phyloP scores from a whole-genome alignment of 2,329 filamentous ascomycete genomes.

The Myriosclerotinia curreyana region DNA sequence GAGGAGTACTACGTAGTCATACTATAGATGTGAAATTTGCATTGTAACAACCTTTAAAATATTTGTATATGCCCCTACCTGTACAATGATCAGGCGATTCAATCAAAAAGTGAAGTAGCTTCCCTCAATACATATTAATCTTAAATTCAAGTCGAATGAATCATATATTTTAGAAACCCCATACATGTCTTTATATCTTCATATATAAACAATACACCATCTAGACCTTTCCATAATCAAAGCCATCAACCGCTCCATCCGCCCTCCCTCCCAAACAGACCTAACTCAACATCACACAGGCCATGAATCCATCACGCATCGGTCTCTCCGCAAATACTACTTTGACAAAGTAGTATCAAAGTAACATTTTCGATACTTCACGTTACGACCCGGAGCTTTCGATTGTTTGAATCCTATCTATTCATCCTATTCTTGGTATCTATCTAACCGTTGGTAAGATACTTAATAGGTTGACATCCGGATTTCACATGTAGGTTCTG shows the following conservation, averaged over 20 bases:
- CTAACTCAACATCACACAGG: background rate
- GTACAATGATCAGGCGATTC: no score
- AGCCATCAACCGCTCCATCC: background rate
- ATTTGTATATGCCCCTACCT: no score
- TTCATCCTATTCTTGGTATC: background rate
- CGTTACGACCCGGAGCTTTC: background rate
- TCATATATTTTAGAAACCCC: no score
- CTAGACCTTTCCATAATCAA: background rate
- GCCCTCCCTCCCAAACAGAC: background rate
- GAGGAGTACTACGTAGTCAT: background rate
- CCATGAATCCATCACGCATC: background rate
- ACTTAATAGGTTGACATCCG: background rate
- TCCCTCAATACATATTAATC: no score
- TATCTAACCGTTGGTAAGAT: background rate
- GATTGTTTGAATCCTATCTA: background rate
- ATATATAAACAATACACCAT: background rate
- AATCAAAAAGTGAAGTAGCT: no score
- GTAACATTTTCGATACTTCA: background rate
- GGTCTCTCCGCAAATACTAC: constrained; percentile 1
- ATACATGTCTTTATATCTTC: background rate
- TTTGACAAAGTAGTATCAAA: background rate
- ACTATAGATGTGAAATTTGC: background rate
- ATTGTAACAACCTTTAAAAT: background rate
- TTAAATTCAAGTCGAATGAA: no score
- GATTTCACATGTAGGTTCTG: background rate